Conservation (phyloP, 2,329 filamentous ascomycete genomes). For the Fusarium oligoseptatum region DNA sequence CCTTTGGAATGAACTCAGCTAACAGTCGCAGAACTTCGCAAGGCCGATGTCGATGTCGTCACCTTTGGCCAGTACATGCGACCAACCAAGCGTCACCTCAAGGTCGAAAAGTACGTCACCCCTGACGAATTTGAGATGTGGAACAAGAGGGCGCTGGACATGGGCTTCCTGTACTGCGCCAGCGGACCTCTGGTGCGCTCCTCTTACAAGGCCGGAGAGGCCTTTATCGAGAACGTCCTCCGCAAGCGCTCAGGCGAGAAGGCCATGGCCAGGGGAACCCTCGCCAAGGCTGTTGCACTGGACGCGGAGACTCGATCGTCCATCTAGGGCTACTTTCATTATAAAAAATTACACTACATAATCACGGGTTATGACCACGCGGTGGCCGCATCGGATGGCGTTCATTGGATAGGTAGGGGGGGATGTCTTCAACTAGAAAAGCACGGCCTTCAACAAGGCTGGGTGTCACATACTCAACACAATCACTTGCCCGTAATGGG, state of each 20-base stretch:
- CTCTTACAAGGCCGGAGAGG: slow-evolving; percentile 97
- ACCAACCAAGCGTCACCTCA: slow-evolving; percentile 96
- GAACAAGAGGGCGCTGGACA: slow-evolving; percentile 88
- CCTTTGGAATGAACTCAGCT: slow-evolving; percentile 13
- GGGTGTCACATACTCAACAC: slow-evolving; percentile 29
- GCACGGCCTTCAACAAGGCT: slow-evolving; percentile 48
- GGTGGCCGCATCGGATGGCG: slow-evolving; percentile 45
- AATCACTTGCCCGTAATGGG: slow-evolving; percentile 23
- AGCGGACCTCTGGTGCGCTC: slow-evolving; percentile 93
- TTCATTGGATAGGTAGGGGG: slow-evolving; percentile 35
- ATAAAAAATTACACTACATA: slow-evolving; percentile 32
- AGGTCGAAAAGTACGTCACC: slow-evolving; percentile 94
- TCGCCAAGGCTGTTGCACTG: slow-evolving; percentile 57
- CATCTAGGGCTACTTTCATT: slow-evolving; percentile 33
- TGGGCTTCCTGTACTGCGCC: slow-evolving; percentile 98
- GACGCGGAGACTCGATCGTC: slow-evolving; percentile 47
- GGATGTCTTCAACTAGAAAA: slow-evolving; percentile 47
- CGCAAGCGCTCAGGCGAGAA: slow-evolving; percentile 77
- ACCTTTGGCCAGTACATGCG: slow-evolving; percentile 99
- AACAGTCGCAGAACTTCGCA: slow-evolving; percentile 74
- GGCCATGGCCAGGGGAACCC: slow-evolving; percentile 48
- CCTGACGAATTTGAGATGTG: slow-evolving; percentile 93
- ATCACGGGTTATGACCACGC: slow-evolving; percentile 42
- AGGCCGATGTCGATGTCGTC: slow-evolving; percentile 88
- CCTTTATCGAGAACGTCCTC: slow-evolving; percentile 98